Evolutionary conservation across 768 basidiomycete species (phyloP).

Genomic region (Suillus cothurnatus): DNA sequence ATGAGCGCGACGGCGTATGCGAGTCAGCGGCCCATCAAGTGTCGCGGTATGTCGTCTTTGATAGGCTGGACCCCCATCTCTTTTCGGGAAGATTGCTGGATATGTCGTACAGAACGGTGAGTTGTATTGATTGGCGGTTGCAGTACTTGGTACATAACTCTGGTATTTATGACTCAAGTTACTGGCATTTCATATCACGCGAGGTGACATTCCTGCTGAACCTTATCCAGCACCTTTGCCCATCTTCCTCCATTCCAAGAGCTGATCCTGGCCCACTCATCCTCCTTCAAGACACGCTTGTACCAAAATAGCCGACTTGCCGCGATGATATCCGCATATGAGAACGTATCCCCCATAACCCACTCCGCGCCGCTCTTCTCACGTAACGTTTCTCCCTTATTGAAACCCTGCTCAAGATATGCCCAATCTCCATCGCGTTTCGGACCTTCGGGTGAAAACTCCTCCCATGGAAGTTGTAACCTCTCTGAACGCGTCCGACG

Average conservation of each 20-base stretch:
- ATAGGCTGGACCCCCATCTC: too few species aligned
- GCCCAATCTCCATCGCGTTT: slow-evolving; percentile 37
- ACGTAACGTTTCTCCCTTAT: slow-evolving; percentile 4
- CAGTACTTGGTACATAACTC: too few species aligned
- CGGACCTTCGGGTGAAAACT: slow-evolving; percentile 35
- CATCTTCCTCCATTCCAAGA: background rate
- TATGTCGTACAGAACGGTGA: too few species aligned
- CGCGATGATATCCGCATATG: background rate
- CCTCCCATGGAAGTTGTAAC: slow-evolving; percentile 7
- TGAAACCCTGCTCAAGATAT: slow-evolving; percentile 36
- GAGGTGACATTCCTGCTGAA: slow-evolving; percentile 3
- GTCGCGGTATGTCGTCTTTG: too few species aligned
- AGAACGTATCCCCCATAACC: background rate
- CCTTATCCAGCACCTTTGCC: slow-evolving; percentile 2
- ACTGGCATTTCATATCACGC: background rate
- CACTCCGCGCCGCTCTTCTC: background rate
- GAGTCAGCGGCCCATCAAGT: too few species aligned
- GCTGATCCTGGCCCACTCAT: background rate
- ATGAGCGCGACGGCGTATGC: too few species aligned
- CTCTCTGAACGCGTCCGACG: slow-evolving; percentile 30
- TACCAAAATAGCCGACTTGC: background rate
- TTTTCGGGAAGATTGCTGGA: too few species aligned
- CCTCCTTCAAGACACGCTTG: background rate
- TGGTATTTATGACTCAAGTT: too few species aligned
- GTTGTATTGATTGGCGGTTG: too few species aligned